A percentile compares a stretch with the other conserved stretches of the same genome.
Evolutionary conservation across 257 asterid genomes (phyloP).

Genomic region (Striga asiatica): DNA sequence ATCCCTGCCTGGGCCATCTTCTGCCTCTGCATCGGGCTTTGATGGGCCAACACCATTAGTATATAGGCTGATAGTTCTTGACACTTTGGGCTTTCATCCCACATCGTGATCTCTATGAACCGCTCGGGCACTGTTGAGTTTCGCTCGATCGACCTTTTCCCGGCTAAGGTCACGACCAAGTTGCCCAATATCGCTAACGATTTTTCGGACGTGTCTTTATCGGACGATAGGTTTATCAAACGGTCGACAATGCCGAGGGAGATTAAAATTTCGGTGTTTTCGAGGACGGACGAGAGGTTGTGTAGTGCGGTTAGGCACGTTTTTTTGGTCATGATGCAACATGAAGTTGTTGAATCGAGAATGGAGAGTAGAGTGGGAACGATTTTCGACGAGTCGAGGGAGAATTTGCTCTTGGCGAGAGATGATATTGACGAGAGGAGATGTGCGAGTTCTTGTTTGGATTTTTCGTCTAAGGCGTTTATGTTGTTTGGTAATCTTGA

Average conservation of each 20-base stretch:
- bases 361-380: slow-evolving; percentile 33
- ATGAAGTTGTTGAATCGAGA: slow-evolving; percentile 41
- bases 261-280: slow-evolving; percentile 30
- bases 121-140: slow-evolving; percentile 44
- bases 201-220: slow-evolving; percentile 48
- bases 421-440: slow-evolving; percentile 56
- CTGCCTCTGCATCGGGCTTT: slow-evolving; percentile 61
- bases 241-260: slow-evolving; percentile 24
- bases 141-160: slow-evolving; percentile 55
- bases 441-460: slow-evolving; percentile 39
- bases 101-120: slow-evolving; percentile 60
- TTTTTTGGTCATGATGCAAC: slow-evolving; percentile 28
- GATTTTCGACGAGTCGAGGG: slow-evolving; percentile 35
- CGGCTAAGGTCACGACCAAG: slow-evolving; percentile 47
- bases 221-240: slow-evolving; percentile 31
- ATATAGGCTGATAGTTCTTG: slow-evolving; percentile 64
- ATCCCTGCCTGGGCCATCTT: slow-evolving; percentile 77
- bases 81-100: slow-evolving; percentile 69
- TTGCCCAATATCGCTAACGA: slow-evolving; percentile 58
- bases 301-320: slow-evolving; percentile 43
- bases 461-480: slow-evolving; percentile 28
- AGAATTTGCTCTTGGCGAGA: slow-evolving; percentile 39
- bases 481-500: slow-evolving; percentile 39
- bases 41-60: slow-evolving; percentile 79
- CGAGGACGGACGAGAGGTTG: slow-evolving; percentile 53